Conservation (phyloP, 148 eudicot species). For the Heliosperma pusillum region DNA sequence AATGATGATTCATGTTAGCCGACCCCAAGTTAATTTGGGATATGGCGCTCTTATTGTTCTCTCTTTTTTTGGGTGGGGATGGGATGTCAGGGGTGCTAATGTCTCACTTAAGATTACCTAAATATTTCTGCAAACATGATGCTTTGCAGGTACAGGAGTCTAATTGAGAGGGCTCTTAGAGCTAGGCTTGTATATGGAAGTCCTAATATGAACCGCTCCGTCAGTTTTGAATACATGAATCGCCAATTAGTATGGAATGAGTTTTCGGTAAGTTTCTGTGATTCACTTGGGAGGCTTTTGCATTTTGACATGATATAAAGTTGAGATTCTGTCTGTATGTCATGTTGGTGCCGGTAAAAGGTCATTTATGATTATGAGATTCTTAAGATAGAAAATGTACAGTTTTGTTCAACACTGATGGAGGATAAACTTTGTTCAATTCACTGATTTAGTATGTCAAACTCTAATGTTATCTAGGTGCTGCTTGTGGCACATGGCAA, state of each 20-base stretch:
- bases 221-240: conserved; percentile 99
- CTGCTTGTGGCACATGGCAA: conserved; percentile 1
- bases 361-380: not conserved
- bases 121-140: conserved; percentile 8
- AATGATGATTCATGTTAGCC: too few relatives aligned
- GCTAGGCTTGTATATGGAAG: conserved; percentile 97
- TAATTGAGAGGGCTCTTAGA: conserved; percentile 77
- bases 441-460: not conserved
- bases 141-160: conserved; percentile 73
- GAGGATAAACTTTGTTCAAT: not conserved
- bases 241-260: conserved; percentile 99
- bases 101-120: not conserved
- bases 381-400: not conserved
- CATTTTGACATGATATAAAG: conserved; percentile 9
- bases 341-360: conserved; percentile 1
- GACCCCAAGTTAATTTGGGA: too few relatives aligned
- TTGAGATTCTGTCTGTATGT: not conserved
- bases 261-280: conserved; percentile 63
- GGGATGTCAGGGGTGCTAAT: not conserved
- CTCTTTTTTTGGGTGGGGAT: not conserved
- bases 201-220: conserved; percentile 92
- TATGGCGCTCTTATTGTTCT: not conserved
- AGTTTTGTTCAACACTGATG: conserved; percentile 1
- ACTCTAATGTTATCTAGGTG: conserved; percentile 15
- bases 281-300: conserved; percentile 9